phyloP scores from a whole-genome alignment of 2,329 filamentous ascomycete species.

The Coleophoma eucalyptorum region DNA sequence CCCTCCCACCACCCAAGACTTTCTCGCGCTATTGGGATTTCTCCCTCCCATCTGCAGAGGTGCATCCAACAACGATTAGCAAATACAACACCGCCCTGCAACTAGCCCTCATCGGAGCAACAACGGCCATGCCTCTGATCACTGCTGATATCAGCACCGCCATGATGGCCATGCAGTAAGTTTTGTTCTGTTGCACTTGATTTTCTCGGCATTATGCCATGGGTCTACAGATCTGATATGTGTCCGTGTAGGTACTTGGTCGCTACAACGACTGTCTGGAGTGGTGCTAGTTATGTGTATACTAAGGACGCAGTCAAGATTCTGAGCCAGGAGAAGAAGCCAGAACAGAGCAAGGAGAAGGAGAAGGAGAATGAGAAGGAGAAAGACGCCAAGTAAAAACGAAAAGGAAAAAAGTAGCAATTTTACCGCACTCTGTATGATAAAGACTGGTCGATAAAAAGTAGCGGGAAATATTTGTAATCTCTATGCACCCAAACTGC shows the following conservation, averaged over 20 bases:
- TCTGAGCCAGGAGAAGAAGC: conserved; percentile 38
- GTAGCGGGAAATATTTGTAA: no score
- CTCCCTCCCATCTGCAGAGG: conserved; percentile 81
- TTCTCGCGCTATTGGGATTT: conserved; percentile 96
- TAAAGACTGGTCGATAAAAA: no score
- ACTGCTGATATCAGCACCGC: conserved; percentile 49
- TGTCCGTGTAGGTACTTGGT: conserved; percentile 66
- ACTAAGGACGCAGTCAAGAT: conserved; percentile 92
- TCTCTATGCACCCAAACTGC: no score
- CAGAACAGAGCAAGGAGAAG: neutral
- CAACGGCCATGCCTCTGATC: conserved; percentile 75
- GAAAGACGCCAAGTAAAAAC: no score
- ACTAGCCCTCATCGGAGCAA: conserved; percentile 78
- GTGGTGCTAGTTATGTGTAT: conserved; percentile 86
- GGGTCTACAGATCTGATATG: conserved; percentile 23
- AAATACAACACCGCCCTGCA: conserved; percentile 95
- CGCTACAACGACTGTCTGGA: conserved; percentile 87
- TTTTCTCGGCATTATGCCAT: neutral
- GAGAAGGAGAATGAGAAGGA: no score
- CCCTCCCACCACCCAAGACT: conserved; percentile 88
- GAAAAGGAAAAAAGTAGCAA: no score
- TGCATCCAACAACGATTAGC: conserved; percentile 77
- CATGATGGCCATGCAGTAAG: conserved; percentile 63
- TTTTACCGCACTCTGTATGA: no score
- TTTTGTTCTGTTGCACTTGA: conserved; percentile 11